Conservation (phyloP, 2,329 filamentous ascomycete genomes). For the Tolypocladium album region DNA sequence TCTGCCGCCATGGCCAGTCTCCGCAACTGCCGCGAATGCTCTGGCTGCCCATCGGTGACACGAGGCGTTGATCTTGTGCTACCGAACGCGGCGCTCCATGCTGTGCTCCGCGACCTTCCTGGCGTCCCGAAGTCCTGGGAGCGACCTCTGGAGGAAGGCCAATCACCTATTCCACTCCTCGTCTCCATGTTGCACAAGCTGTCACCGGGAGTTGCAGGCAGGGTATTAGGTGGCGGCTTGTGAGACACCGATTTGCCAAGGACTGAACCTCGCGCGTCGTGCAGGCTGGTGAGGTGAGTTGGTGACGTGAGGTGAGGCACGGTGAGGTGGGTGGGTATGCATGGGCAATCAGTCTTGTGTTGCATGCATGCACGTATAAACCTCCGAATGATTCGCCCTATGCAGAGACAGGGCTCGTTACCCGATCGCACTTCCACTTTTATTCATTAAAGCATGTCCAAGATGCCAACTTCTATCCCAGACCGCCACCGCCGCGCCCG, state of each 20-base stretch:
- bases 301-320: too few species aligned
- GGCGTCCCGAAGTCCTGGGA: constrained; percentile 1
- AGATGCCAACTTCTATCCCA: neutral
- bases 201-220: neutral
- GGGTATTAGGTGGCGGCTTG: neutral
- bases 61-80: neutral
- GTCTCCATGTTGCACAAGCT: neutral
- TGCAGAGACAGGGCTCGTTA: neutral
- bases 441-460: neutral
- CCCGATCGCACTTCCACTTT: neutral
- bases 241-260: neutral
- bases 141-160: neutral
- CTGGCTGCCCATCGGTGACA: neutral
- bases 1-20: neutral
- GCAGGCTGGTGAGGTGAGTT: neutral
- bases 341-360: neutral
- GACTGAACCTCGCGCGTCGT: neutral
- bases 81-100: neutral
- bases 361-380: neutral
- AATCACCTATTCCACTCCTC: neutral
- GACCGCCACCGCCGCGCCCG: neutral
- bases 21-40: neutral
- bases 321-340: neutral
- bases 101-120: neutral
- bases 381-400: neutral